Conservation (phyloP, 441 rosid species). For the Syzygium syzygioides region DNA sequence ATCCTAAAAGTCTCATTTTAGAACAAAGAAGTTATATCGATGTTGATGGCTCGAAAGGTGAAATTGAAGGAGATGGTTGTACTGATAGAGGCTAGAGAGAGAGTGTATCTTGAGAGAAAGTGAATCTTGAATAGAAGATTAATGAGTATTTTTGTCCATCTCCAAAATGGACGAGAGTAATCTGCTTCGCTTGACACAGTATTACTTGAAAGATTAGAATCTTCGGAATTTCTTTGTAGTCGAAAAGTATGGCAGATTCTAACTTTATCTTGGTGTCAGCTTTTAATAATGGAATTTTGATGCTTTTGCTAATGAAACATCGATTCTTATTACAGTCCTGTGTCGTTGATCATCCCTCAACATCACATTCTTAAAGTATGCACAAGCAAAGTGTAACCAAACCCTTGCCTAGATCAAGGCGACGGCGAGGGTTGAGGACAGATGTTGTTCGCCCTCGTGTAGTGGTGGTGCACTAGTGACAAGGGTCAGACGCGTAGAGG, state of each 20-base stretch:
- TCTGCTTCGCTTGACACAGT: too few species aligned
- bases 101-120: background rate
- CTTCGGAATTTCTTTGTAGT: too few species aligned
- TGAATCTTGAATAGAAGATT: background rate
- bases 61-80: background rate
- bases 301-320: background rate
- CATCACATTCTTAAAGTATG: background rate
- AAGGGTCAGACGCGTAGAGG: accelerated
- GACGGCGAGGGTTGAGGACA: accelerated
- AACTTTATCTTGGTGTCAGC: background rate
- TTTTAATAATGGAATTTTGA: accelerated
- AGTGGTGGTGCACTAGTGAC: background rate
- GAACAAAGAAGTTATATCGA: too few species aligned
- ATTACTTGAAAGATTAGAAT: too few species aligned
- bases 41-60: too few species aligned
- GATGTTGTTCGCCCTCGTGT: background rate
- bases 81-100: background rate
- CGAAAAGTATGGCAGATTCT: background rate
- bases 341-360: accelerated
- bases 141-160: too few species aligned
- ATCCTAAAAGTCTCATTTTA: too few species aligned
- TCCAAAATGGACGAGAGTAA: too few species aligned
- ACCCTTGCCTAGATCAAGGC: background rate
- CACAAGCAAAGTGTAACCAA: background rate
- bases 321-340: too few species aligned